A percentile compares a stretch with the other conserved stretches of the same genome.
Evolutionary conservation across 2,329 filamentous ascomycete genomes (phyloP).

Genomic region (Penicillium glabrum): DNA sequence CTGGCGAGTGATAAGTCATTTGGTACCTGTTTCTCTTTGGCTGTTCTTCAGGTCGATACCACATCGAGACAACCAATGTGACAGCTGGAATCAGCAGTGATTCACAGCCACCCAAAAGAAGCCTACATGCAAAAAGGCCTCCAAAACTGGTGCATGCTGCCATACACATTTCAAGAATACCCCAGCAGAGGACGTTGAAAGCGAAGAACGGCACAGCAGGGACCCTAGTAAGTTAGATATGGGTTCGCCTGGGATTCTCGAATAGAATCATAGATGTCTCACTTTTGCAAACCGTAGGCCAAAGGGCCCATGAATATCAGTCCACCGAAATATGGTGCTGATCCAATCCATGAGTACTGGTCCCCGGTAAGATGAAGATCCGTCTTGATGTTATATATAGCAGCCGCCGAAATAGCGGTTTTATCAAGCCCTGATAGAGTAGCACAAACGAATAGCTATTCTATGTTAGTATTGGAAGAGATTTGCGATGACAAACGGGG

Average conservation of each 20-base stretch:
- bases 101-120: not conserved
- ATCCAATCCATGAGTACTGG: conserved; percentile 52
- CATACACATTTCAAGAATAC: not conserved
- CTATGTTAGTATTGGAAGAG: not conserved
- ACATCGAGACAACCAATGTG: conserved; percentile 1
- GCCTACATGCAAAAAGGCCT: not conserved
- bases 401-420: conserved; percentile 39
- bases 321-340: conserved; percentile 28
- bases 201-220: not conserved
- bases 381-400: conserved; percentile 52
- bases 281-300: not conserved
- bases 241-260: too few species aligned
- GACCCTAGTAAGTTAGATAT: not conserved
- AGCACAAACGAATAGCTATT: conserved; percentile 27
- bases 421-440: conserved; percentile 32
- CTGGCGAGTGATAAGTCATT: too few species aligned
- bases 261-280: not conserved
- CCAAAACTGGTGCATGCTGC: not conserved
- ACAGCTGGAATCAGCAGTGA: not conserved
- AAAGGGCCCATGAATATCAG: not conserved
- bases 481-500: not conserved
- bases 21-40: not conserved
- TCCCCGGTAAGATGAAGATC: conserved; percentile 52
- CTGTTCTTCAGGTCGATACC: conserved; percentile 1
- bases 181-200: conserved; percentile 1